A percentile compares a stretch with the other conserved stretches of the same genome.
phyloP scores from a whole-genome alignment of 1,284 basidiomycete genomes.

The Porphyrellus sp. region DNA sequence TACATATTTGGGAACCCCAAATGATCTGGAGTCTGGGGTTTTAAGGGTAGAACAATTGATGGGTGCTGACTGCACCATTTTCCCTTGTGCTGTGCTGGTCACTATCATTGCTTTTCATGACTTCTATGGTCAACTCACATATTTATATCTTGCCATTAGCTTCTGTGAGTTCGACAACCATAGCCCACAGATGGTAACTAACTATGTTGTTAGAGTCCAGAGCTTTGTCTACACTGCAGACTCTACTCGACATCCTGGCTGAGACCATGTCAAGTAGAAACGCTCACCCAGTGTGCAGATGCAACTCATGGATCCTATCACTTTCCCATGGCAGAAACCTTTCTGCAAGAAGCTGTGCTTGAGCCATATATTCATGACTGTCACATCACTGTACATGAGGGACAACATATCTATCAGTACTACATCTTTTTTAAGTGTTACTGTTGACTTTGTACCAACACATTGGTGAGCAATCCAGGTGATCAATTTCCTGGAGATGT shows the following conservation, averaged over 20 bases:
- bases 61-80: no score
- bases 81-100: no score
- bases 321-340: not conserved
- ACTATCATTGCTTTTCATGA: no score
- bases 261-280: not conserved
- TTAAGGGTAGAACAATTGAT: not conserved
- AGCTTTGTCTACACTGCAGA: constrained; percentile 5
- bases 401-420: not conserved
- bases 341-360: not conserved
- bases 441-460: not conserved
- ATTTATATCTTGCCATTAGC: not conserved
- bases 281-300: constrained; percentile 2
- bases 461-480: not conserved
- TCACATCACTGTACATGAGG: not conserved
- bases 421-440: not conserved
- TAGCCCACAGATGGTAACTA: not conserved
- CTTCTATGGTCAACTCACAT: no score
- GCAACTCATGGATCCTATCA: not conserved
- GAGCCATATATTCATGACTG: not conserved
- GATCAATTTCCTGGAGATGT: not conserved
- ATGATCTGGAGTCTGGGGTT: no score
- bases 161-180: not conserved
- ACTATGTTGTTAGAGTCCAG: not conserved
- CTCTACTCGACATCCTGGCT: constrained; percentile 1
- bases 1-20: not conserved